Evolutionary conservation across 2,329 filamentous ascomycete species (phyloP), one percentile per base, ranked within the genome.

Genomic region (Bipolaris bicolor): DNA sequence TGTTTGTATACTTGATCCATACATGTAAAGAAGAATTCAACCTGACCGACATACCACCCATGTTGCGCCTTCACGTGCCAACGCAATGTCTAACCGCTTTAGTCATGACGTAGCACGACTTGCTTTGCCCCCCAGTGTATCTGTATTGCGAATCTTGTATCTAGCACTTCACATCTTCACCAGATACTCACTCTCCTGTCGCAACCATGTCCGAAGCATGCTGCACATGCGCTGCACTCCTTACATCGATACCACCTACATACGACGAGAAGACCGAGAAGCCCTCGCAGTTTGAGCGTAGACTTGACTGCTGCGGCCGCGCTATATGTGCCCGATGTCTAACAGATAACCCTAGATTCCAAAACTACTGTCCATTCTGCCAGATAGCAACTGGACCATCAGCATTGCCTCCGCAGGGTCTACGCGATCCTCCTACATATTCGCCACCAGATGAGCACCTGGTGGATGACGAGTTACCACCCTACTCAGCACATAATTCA

Each of bases 301-400:
- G 82, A 59, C 80, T 92, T 29, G 81, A 83, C 33, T 94, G 91
- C 74, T 94, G 90, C 74, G 80, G 79, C 43, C 84, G 90, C 52
- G 80, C 86, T 37, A 90, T 94, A 68, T 95, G 90, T 76, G 85
- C 86, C 15, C 80, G 80, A 59, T 94, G 90, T 76, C 84, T 91
- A 66, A 78, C 84, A 71, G 88, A 84, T 45, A 92, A 92, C 71
- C 79, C 82, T 29, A 86, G 90, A 39, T 92, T 91, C 76, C 83
- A 83, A 51, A 79, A 81, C 36, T 87, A 87, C 64, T 87, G 85
- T 71, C 90, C 90, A 0, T 94, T 90, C 75, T 95, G 91, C 73
- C 91, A 94, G 76, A 84, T 91, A 65, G 87, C 88, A 5, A 83
- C 80, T 43, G 79, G 77, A 4, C 85, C 87, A 2, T 85, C 85